A percentile compares a stretch with the other conserved stretches of the same genome.
phyloP scores from a whole-genome alignment of 441 rosid genomes.

The Cnidoscolus chayamansa region DNA sequence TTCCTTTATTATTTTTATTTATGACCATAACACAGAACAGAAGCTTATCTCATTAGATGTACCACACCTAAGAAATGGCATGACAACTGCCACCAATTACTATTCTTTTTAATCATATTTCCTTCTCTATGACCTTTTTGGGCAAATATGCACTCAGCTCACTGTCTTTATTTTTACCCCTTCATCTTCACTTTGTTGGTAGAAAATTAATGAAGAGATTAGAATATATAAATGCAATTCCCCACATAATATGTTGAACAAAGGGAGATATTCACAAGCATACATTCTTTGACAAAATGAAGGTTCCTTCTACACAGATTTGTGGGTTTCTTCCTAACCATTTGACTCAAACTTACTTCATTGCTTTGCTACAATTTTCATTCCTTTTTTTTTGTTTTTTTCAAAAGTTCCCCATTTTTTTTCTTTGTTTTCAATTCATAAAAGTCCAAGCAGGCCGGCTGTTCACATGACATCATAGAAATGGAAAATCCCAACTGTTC shows the following conservation, averaged over 20 bases:
- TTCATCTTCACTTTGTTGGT: slow-evolving; percentile 4
- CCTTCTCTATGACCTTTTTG: not conserved
- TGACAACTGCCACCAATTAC: not conserved
- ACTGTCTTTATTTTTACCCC: not conserved
- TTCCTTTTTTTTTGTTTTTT: not conserved
- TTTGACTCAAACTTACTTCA: not conserved
- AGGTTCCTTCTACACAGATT: slow-evolving; percentile 1
- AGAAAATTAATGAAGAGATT: not conserved
- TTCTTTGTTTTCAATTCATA: not conserved
- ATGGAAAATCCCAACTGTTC: slow-evolving; percentile 13
- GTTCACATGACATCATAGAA: slow-evolving; percentile 6
- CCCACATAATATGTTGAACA: not conserved
- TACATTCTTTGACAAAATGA: slow-evolving; percentile 7
- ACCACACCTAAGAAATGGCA: not conserved
- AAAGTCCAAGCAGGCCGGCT: not conserved
- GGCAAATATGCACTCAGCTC: not conserved
- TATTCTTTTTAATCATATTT: not conserved
- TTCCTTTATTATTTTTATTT: not conserved
- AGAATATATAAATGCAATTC: too few relatives aligned
- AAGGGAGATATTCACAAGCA: not conserved
- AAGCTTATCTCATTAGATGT: too few relatives aligned
- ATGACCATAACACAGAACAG: not conserved
- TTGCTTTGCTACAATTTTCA: not conserved
- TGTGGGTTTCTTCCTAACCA: slow-evolving; percentile 22
- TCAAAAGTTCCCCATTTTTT: too few relatives aligned